These are phyloP conservation scores for Penicillium psychrofluorescens DNA, from an alignment of 495 filamentous ascomycete genomes.

Conservation along the genomic window DNA sequence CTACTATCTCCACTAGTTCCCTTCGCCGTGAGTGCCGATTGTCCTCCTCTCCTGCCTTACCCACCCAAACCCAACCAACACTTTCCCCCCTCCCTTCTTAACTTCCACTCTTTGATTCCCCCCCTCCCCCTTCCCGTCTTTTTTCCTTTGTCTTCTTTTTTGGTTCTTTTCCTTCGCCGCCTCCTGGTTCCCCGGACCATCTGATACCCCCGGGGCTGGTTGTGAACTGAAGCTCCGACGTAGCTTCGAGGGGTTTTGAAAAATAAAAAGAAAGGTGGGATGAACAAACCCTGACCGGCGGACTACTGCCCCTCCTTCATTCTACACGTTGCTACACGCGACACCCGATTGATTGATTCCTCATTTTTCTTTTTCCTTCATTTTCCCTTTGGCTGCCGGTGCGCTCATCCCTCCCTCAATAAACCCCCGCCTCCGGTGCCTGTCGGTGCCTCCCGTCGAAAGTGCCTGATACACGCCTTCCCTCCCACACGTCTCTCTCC, in stretches of 20 bases:
- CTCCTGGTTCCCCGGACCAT: neutral
- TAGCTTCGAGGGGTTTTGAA: neutral
- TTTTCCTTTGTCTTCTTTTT: slow-evolving; percentile 10
- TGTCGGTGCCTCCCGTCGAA: neutral
- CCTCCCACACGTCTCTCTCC: slow-evolving; percentile 2
- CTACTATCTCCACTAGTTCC: neutral
- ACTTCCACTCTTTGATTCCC: slow-evolving; percentile 10
- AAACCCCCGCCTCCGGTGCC: neutral
- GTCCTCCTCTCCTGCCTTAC: neutral
- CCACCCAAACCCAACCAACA: neutral
- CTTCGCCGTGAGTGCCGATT: neutral
- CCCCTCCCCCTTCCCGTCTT: slow-evolving; percentile 12
- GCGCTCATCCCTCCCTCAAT: too few relatives aligned
- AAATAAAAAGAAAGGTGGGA: slow-evolving; percentile 9
- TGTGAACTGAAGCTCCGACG: too few relatives aligned
- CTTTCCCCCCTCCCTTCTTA: slow-evolving; percentile 13
- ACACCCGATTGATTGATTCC: slow-evolving; percentile 9
- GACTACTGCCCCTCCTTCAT: slow-evolving; percentile 16
- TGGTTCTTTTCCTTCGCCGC: slow-evolving; percentile 4
- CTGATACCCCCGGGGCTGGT: too few relatives aligned
- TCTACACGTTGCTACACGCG: slow-evolving; percentile 6
- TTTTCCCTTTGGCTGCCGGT: slow-evolving; percentile 3
- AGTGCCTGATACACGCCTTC: neutral
- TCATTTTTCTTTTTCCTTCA: slow-evolving; percentile 2
- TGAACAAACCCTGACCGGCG: slow-evolving; percentile 1